Evolutionary conservation across 768 basidiomycete genomes (phyloP).

Genomic region (Leccinum sublutescens): DNA sequence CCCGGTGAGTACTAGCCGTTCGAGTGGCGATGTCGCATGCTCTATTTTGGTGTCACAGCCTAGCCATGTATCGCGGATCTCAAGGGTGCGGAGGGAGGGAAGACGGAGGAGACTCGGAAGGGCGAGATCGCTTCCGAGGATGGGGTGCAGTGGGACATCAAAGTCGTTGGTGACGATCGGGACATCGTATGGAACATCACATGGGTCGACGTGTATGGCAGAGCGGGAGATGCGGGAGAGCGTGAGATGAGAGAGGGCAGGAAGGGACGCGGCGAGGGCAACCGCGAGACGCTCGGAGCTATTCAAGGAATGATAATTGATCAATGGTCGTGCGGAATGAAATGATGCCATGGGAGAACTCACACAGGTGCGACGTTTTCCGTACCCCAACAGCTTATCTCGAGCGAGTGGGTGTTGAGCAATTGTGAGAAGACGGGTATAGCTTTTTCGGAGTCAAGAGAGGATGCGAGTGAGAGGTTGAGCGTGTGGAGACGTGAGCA

Average conservation of each 20-base stretch:
- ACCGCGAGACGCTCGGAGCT: constrained; percentile 62
- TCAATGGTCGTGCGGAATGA: background rate
- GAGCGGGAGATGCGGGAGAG: constrained; percentile 68
- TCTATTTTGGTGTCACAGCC: constrained; percentile 38
- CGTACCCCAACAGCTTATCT: constrained; percentile 27
- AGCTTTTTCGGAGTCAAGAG: constrained; percentile 17
- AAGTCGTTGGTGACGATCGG: constrained; percentile 63
- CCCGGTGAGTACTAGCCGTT: constrained; percentile 28
- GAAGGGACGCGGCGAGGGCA: constrained; percentile 60
- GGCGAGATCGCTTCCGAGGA: constrained; percentile 54
- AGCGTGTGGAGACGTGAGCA: constrained; percentile 43
- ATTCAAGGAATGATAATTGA: background rate
- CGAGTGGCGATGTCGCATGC: constrained; percentile 2
- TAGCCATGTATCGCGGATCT: constrained; percentile 69
- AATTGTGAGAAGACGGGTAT: constrained; percentile 26
- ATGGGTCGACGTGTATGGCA: constrained; percentile 58
- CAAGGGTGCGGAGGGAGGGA: constrained; percentile 57
- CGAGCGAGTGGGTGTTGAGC: constrained; percentile 15
- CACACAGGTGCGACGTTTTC: constrained; percentile 39
- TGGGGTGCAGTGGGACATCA: constrained; percentile 54
- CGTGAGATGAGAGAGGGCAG: constrained; percentile 52
- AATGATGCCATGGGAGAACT: constrained; percentile 11
- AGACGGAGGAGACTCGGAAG: constrained; percentile 68
- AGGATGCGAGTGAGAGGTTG: constrained; percentile 27
- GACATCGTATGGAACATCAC: constrained; percentile 38